Percentiles rank a stretch among this genome's conserved stretches.
These are phyloP conservation scores for Candida succiphila DNA, from an alignment of 805 yeast species.

Conservation along the genomic window DNA sequence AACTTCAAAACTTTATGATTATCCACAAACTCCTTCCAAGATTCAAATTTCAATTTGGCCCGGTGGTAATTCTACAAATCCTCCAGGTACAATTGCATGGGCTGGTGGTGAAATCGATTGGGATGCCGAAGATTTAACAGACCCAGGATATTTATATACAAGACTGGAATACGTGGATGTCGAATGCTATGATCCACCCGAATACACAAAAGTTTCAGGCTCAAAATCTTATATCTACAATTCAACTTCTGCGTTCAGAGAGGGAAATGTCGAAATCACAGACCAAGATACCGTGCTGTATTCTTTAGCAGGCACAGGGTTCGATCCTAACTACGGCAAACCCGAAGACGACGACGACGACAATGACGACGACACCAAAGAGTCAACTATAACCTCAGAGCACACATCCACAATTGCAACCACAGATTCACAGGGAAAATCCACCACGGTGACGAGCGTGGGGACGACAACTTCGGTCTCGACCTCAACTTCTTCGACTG, in stretches of 20 bases:
- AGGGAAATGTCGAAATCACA: slow-evolving; percentile 47
- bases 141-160: slow-evolving; percentile 78
- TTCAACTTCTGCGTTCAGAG: slow-evolving; percentile 34
- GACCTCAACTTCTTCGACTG: background rate
- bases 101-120: slow-evolving; percentile 86
- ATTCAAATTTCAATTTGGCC: slow-evolving; percentile 75
- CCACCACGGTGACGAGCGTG: background rate
- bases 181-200: slow-evolving; percentile 67
- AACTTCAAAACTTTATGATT: slow-evolving; percentile 46
- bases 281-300: slow-evolving; percentile 54
- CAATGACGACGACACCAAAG: slow-evolving; percentile 1
- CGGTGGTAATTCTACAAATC: slow-evolving; percentile 48
- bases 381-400: background rate
- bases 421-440: background rate
- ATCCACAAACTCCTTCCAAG: slow-evolving; percentile 68
- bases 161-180: slow-evolving; percentile 50
- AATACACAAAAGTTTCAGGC: slow-evolving; percentile 34
- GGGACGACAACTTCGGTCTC: background rate
- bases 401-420: background rate
- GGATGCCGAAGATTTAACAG: slow-evolving; percentile 61
- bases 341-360: background rate
- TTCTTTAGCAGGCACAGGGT: slow-evolving; percentile 54
- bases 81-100: slow-evolving; percentile 64
- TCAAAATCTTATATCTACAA: slow-evolving; percentile 45
- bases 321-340: slow-evolving; percentile 37